These are phyloP conservation scores for Trametes hirsuta DNA, from an alignment of 1,284 basidiomycete genomes.

Conservation along the genomic window DNA sequence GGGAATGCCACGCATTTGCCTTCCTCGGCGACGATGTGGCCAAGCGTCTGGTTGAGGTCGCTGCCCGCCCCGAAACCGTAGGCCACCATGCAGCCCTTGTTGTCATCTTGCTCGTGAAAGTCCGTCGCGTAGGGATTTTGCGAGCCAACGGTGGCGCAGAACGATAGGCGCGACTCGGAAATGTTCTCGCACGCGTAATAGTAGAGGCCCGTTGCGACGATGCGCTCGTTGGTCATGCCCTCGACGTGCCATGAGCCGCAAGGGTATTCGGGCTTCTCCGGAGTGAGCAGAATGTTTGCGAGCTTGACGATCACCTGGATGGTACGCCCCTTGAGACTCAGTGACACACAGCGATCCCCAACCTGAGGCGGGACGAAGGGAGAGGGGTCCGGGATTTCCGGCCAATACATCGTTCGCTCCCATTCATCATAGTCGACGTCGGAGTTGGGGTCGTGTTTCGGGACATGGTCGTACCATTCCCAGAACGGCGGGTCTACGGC, in stretches of 20 bases:
- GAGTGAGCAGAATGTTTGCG: slow-evolving; percentile 51
- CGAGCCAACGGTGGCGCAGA: slow-evolving; percentile 10
- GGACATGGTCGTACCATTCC: slow-evolving; percentile 1
- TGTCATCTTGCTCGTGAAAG: slow-evolving; percentile 7
- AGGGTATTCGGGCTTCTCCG: slow-evolving; percentile 40
- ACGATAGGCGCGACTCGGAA: slow-evolving; percentile 21
- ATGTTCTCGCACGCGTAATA: slow-evolving; percentile 24
- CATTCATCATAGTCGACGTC: slow-evolving; percentile 7
- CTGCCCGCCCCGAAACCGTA: neutral
- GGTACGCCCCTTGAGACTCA: slow-evolving; percentile 24
- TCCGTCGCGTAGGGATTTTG: neutral
- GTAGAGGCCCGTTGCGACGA: slow-evolving; percentile 49
- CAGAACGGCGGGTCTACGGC: slow-evolving; percentile 1
- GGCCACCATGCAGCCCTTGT: neutral
- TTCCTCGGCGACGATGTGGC: slow-evolving; percentile 7
- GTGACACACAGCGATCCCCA: slow-evolving; percentile 2
- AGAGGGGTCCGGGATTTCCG: slow-evolving; percentile 9
- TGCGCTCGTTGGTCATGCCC: slow-evolving; percentile 48
- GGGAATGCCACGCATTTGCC: slow-evolving; percentile 14
- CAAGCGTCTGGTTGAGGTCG: slow-evolving; percentile 11
- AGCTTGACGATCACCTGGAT: slow-evolving; percentile 57
- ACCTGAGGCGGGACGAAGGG: slow-evolving; percentile 1
- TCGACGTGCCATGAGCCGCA: slow-evolving; percentile 43
- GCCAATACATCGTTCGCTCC: slow-evolving; percentile 15
- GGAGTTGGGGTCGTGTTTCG: neutral